Base-by-base conservation (phyloP, 2,329 filamentous ascomycete species). In the Alternaria ventricosa region DNA sequence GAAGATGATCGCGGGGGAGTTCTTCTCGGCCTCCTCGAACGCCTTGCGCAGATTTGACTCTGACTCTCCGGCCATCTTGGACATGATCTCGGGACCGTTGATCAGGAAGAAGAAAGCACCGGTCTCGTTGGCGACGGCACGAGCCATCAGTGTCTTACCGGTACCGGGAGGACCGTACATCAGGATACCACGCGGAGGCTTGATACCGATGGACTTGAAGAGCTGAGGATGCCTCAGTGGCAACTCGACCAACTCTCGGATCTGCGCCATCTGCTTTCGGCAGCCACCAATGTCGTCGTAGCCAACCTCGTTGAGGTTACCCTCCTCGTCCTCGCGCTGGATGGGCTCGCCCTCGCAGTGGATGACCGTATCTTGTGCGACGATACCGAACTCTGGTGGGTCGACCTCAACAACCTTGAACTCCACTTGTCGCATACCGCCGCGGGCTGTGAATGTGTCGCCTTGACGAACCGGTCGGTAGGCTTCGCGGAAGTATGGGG, bases 161-260 rank as follows among this genome's bases (percentile, higher is more conserved):
- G 96, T 98, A 92, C 96, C 96, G 11, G 96, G 96, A 77, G 96
- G 96, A 70, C 96, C 96, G 81, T 83, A 87, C 84, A 99, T 93
- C 79, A 99, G 88, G 78, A 98, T 97, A 89, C 96, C 96, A 78
- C 96, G 94, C 49, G 96, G 96, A 60, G 96, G 96, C 89, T 99
- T 99, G 86, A 99, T 97, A 89, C 96, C 96, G 79, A 99, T 98
- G 44, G 95, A 98, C 88, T 98, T 99, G 92, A 99, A 99, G 55
- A 99, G 91, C 83, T 98, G 96, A 65, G 96, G 96, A 83, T 99
- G 96, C 78, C 96, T 91, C 66, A 99, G 88, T 66, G 96, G 96
- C 73, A 99, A 87, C 87, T 99, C 96, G 70, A 99, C 96, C 87
- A 99, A 90, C 83, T 99, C 96, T 80, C 96, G 93, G 76, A 99